Evolutionary conservation across 1,284 basidiomycete species (phyloP), one percentile per base, ranked within the genome.

Genomic region (Rhodotorula sp.): DNA sequence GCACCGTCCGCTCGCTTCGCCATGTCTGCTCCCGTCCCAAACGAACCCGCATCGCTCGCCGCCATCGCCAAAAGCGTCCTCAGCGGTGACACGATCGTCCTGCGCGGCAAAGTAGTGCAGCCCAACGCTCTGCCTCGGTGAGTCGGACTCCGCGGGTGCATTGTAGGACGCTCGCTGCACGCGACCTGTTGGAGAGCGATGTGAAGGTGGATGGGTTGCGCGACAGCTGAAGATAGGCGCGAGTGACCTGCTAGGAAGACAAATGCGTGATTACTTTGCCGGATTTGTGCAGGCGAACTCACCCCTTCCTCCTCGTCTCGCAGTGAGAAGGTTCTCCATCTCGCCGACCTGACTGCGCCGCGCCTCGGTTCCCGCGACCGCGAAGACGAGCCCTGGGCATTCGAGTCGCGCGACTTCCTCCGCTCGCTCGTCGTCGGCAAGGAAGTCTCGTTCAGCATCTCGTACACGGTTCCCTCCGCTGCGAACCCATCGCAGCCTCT

Each of bases 371-470:
- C 87, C 15, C 59, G 59, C 48, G 59, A 61, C 37, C 85, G 93
- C 68, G 90, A 92, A 74, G 94, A 96, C 79, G 93, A 96, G 90
- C 87, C 89, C 15, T 93, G 89, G 86, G 91, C 94, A 8, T 97
- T 90, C 79, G 90, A 94, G 78, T 88, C 93, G 53, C 89, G 95
- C 77, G 95, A 98, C 82, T 96, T 89, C 81, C 84, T 98, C 50
- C 89, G 94, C 59, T 83, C 87, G 50, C 82, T 93, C 62, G 84
- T 88, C 26, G 92, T 98, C 62, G 94, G 94, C 73, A 94, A 95
- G 79, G 88, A 94, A 81, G 86, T 94, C 77, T 84, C 86, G 2
- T 94, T 93, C 81, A 84, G 85, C 20, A 87, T 90, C 16, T 86
- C 86, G 34, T 89, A 92, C 80, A 87, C 88, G 50, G 83, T 93